Evolutionary conservation across 805 yeast genomes (phyloP), one percentile per base, ranked within the genome.

Genomic region (Sungouiozyma ichnusensis): DNA sequence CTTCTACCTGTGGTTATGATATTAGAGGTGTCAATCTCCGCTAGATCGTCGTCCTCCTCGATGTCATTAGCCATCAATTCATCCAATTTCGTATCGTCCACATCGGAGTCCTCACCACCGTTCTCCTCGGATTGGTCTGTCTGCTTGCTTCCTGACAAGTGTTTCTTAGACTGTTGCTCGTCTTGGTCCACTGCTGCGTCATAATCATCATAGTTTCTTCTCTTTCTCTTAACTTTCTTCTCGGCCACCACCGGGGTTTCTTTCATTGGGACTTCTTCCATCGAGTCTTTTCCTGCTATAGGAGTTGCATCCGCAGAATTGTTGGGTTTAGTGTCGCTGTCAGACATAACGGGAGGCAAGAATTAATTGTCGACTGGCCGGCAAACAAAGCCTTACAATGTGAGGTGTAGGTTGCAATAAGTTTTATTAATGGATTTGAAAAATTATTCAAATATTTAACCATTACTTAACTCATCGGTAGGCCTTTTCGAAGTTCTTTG

Each of bases 1-100:
- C 96, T 83, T 64, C 94, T 73, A 13, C 94, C 92, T 15, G 76
- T 66, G n/a, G 81, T 72, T 49, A 86, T 86, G 58, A 87, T 86
- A 64, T 87, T 88, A 33, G 86, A 67, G 33, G 81, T 70, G 56
- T 85, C 94, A 50, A 87, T 84, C 63, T 82, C 94, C 31, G 73
- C 71, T 49, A 85, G 68, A 53, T 82, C 90, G 52, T 84, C 94
- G 31, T 83, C 92, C 18, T 77, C 87, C 6, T 76, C 85, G 14
- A 77, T 85, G 16, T 76, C 86, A 27, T 68, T 76, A 24, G 64
- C 73, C 43, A 61, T 60, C 34, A 63, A 40, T 40, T 71, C 65
- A 34, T 73, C 69, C 37, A 71, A 53, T 45, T 74, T 75, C 35
- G 72, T 79, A 48, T 74, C 79, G 37, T 72, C 74, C 45, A 65